Evolutionary conservation across 306 rosid species (phyloP).

Genomic region (Cucurbita argyrosperma): DNA sequence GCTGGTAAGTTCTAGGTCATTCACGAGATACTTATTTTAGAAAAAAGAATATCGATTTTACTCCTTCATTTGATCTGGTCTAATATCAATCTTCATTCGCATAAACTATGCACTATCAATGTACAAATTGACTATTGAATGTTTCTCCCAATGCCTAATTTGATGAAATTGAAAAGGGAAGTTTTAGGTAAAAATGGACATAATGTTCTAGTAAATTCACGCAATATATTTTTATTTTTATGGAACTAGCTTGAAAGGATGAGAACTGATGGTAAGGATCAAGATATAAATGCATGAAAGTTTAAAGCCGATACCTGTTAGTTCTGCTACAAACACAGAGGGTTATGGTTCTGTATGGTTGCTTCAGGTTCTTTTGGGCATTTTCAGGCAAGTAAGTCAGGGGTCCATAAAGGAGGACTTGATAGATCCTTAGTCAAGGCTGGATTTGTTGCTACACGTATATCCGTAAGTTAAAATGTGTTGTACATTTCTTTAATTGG

Average conservation of each 20-base stretch:
- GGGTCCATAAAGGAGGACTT: slow-evolving; percentile 86
- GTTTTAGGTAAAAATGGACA: background rate
- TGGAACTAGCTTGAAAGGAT: background rate
- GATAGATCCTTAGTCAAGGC: slow-evolving; percentile 73
- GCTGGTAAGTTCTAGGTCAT: slow-evolving; percentile 47
- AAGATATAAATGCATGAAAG: background rate
- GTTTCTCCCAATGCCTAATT: background rate
- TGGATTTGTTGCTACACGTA: slow-evolving; percentile 90
- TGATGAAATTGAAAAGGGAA: background rate
- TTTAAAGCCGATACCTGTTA: background rate
- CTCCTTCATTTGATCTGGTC: background rate
- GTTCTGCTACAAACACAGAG: background rate
- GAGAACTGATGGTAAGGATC: background rate
- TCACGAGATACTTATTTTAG: background rate
- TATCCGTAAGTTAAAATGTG: slow-evolving; percentile 46
- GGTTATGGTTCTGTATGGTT: slow-evolving; percentile 11
- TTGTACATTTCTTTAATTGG: background rate
- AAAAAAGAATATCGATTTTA: background rate
- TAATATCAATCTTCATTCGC: background rate
- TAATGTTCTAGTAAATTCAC: background rate
- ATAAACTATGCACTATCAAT: background rate
- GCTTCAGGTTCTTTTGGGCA: slow-evolving; percentile 87
- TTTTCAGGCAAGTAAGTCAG: slow-evolving; percentile 90
- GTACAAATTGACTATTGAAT: background rate
- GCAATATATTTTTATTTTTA: background rate